These are phyloP conservation scores for Pulveroboletus sp. DNA, from an alignment of 1,284 basidiomycete genomes.

Conservation along the genomic window DNA sequence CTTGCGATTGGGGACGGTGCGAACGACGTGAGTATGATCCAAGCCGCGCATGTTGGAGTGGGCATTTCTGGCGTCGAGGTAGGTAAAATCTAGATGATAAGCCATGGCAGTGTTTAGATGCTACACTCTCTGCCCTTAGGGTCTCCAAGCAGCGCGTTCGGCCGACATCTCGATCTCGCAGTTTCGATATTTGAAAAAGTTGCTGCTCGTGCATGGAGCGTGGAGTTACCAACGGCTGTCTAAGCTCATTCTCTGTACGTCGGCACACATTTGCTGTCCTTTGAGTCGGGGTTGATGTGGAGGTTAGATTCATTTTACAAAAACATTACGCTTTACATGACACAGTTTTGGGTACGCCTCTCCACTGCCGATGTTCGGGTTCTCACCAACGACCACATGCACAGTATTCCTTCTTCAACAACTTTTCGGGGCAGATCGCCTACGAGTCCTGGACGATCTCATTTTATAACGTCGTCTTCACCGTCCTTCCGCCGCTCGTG, in stretches of 20 bases:
- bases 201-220: slow-evolving; percentile 94
- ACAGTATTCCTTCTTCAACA: slow-evolving; percentile 97
- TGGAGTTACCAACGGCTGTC: slow-evolving; percentile 97
- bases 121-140: slow-evolving; percentile 42
- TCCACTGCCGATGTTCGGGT: background rate
- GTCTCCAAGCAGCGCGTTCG: slow-evolving; percentile 94
- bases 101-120: background rate
- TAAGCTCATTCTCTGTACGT: slow-evolving; percentile 90
- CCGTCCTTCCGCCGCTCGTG: slow-evolving; percentile 92
- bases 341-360: slow-evolving; percentile 85
- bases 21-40: slow-evolving; percentile 96
- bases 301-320: slow-evolving; percentile 87
- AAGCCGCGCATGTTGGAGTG: slow-evolving; percentile 95
- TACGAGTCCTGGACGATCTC: slow-evolving; percentile 99
- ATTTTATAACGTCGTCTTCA: slow-evolving; percentile 91
- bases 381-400: background rate
- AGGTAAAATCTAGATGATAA: slow-evolving; percentile 14
- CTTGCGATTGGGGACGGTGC: slow-evolving; percentile 97
- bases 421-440: slow-evolving; percentile 97
- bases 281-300: background rate
- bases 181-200: slow-evolving; percentile 94
- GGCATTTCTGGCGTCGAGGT: slow-evolving; percentile 98
- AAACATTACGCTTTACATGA: slow-evolving; percentile 97
- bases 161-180: slow-evolving; percentile 98
- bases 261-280: background rate